Base-by-base conservation (phyloP, 176 grass and related monocot genomes). In the Oryza brachyantha region DNA sequence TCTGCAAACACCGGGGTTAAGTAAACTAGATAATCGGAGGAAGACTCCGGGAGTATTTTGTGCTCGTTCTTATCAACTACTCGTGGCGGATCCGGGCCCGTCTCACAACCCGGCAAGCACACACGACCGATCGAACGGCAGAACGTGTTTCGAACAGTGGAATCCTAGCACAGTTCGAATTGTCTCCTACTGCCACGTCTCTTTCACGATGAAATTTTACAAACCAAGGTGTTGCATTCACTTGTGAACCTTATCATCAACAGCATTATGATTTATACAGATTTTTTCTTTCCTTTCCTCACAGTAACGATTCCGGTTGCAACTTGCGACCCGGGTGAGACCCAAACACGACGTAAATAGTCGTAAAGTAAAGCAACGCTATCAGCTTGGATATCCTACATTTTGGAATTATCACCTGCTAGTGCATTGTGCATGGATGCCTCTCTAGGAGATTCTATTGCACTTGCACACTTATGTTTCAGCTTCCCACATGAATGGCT, bases 31-130 rank as follows among this genome's bases (percentile, higher is more conserved):
- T n/a, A 76, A 69, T 41, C 2, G 37, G 25, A 61, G 26, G 54
- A 64, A 24, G 61, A 74, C 83, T 64, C 14, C 1, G n/a, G 37
- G 86, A 66, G 65, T 41, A 61, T 40, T 40, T 67, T 13, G 37
- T 10, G 66, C 58, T 72, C 65, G 80, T 81, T 65, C 90, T 92
- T 89, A 92, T 92, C 90, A 77, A 5, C 64, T 86, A 61, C 5
- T n/a, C n/a, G 45, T 12, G 7, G 64, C 43, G 43, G 43, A 7
- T 64, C 59, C 76, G 77, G 76, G 42, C 34, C 34, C 13, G 52
- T 19, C 3, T 7, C 52, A 0, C 8, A 8, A 75, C 81, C 54
- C 63, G 27, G 21, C 66, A 58, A 64, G 42, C 69, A 70, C 48
- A 74, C 61, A 69, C n/a, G 68, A 63, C 29, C 21, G 65, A 52